A percentile compares a stretch with the other conserved stretches of the same genome.
Conservation (phyloP, 2,329 filamentous ascomycete species). For the Sarocladiaceae sp. region DNA sequence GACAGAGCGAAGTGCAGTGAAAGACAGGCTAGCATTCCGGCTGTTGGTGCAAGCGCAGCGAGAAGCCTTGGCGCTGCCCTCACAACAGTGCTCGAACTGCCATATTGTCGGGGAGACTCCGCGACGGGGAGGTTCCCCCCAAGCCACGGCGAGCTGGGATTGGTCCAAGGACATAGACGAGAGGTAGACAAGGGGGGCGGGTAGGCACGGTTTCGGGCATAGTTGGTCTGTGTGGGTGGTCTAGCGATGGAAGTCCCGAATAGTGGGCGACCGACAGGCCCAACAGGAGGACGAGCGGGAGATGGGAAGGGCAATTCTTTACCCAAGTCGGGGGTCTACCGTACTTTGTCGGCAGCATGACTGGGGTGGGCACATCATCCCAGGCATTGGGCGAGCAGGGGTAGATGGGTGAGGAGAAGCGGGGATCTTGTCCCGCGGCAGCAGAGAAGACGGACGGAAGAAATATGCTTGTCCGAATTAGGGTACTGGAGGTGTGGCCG, state of each 20-base stretch:
- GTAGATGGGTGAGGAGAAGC: background rate
- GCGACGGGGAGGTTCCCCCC: conserved; percentile 10
- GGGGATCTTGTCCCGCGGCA: background rate
- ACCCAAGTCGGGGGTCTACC: background rate
- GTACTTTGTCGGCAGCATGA: background rate
- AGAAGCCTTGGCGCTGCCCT: too few relatives aligned
- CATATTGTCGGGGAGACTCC: conserved; percentile 11
- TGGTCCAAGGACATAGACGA: background rate
- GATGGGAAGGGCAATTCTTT: conserved; percentile 7
- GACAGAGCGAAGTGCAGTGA: background rate
- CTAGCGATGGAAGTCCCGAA: conserved; percentile 3
- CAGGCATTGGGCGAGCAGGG: background rate
- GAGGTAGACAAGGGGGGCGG: background rate
- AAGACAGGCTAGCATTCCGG: conserved; percentile 3
- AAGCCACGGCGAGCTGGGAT: conserved; percentile 5
- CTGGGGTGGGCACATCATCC: too few relatives aligned
- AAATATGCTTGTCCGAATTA: background rate
- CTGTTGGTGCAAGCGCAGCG: background rate
- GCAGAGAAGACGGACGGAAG: conserved; percentile 1
- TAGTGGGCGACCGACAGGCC: background rate
- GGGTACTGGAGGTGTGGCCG: background rate
- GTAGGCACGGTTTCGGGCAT: background rate
- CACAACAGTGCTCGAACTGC: too few relatives aligned
- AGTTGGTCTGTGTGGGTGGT: background rate
- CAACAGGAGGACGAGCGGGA: conserved; percentile 1